Evolutionary conservation across 2,329 filamentous ascomycete genomes (phyloP).

Genomic region (Ascochyta pisi): DNA sequence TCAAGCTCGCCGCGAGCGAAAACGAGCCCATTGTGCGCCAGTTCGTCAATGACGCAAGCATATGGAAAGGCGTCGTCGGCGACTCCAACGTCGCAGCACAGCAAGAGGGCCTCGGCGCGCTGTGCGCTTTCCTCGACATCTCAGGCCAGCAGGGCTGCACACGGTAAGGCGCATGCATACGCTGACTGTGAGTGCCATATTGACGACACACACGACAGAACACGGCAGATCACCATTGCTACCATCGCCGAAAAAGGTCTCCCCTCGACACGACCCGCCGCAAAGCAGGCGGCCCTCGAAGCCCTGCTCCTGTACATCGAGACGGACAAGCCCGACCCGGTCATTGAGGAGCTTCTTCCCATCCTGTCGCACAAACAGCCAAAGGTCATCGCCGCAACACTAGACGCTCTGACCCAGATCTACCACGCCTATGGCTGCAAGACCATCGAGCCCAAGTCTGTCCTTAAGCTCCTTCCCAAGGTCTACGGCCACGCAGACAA

Average conservation of each 20-base stretch:
- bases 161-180: conserved; percentile 56
- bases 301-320: conserved; percentile 89
- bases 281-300: conserved; percentile 86
- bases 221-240: conserved; percentile 74
- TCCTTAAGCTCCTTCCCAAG: conserved; percentile 87
- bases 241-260: conserved; percentile 92
- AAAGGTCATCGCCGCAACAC: conserved; percentile 79
- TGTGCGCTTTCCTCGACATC: conserved; percentile 92
- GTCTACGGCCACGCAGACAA: conserved; percentile 97
- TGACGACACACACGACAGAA: conserved; percentile 57
- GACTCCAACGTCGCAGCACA: conserved; percentile 98
- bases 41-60: conserved; percentile 80
- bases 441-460: conserved; percentile 88
- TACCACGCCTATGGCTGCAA: conserved; percentile 96
- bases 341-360: conserved; percentile 89
- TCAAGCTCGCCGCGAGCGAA: conserved; percentile 84
- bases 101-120: conserved; percentile 84
- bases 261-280: conserved; percentile 83
- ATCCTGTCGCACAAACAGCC: conserved; percentile 86
- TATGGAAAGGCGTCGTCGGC: conserved; percentile 92
- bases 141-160: conserved; percentile 80
- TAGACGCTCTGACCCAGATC: conserved; percentile 80
- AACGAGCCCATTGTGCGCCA: conserved; percentile 84
- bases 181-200: background rate
- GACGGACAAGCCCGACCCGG: conserved; percentile 80